Evolutionary conservation across 2,329 filamentous ascomycete genomes (phyloP).

Genomic region (Periglandula ipomoeae): DNA sequence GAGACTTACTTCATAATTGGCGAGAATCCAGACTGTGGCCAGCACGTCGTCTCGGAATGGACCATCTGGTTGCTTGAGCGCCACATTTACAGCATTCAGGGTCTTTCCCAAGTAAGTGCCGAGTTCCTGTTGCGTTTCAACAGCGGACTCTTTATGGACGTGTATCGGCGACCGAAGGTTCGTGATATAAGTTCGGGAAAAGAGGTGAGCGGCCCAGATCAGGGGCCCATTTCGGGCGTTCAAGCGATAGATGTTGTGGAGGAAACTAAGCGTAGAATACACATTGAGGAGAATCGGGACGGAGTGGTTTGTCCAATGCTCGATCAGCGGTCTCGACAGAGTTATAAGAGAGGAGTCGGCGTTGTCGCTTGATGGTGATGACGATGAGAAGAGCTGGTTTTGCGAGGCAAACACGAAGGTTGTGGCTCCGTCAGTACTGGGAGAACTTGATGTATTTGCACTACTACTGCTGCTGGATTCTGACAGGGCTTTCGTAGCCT

Average conservation of each 20-base stretch:
- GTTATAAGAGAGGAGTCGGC: conserved; percentile 8
- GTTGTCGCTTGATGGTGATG: not conserved
- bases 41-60: conserved; percentile 26
- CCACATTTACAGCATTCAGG: conserved; percentile 27
- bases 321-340: conserved; percentile 16
- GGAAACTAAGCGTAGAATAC: conserved; percentile 26
- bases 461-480: not conserved
- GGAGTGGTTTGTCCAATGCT: conserved; percentile 30
- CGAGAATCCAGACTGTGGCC: conserved; percentile 30
- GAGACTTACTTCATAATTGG: conserved; percentile 28
- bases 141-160: conserved; percentile 15
- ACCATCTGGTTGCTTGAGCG: conserved; percentile 21
- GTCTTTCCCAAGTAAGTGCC: conserved; percentile 27
- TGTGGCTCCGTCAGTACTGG: conserved; percentile 5
- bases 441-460: conserved; percentile 1
- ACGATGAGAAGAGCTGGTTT: too few species aligned
- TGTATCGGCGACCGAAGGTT: conserved; percentile 25
- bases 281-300: conserved; percentile 30
- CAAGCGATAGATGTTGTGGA: conserved; percentile 20
- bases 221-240: conserved; percentile 23
- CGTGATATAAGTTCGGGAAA: conserved; percentile 29
- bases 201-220: conserved; percentile 30
- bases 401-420: conserved; percentile 4
- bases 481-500: not conserved
- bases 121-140: conserved; percentile 22